Evolutionary conservation across 2,329 filamentous ascomycete species (phyloP).

Genomic region (Ascocoryne sarcoides): DNA sequence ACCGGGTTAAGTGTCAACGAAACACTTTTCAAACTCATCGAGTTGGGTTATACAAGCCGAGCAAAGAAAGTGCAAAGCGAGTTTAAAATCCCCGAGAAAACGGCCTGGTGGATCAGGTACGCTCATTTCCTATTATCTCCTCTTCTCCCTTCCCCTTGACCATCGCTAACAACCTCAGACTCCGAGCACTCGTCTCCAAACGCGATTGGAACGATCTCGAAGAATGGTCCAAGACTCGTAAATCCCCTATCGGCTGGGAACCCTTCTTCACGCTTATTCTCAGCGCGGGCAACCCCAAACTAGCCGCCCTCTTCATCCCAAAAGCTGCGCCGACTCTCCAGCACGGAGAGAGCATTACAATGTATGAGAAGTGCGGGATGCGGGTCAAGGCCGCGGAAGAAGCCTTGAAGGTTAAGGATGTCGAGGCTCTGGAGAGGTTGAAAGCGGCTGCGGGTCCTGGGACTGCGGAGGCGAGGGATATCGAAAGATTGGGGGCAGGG

Average conservation of each 20-base stretch:
- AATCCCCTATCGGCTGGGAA: constrained; percentile 93
- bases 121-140: constrained; percentile 17
- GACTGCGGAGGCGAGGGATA: constrained; percentile 61
- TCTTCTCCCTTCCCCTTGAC: background rate
- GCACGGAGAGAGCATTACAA: constrained; percentile 63
- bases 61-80: constrained; percentile 84
- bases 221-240: constrained; percentile 67
- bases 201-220: constrained; percentile 90
- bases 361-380: constrained; percentile 97
- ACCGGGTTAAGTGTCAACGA: constrained; percentile 82
- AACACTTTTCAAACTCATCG: constrained; percentile 82
- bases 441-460: constrained; percentile 63
- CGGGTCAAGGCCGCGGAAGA: constrained; percentile 84
- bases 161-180: constrained; percentile 34
- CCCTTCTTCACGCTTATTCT: constrained; percentile 89
- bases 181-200: constrained; percentile 81
- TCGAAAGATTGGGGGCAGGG: constrained; percentile 65
- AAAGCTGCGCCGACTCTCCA: constrained; percentile 62
- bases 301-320: constrained; percentile 75
- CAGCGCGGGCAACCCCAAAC: constrained; percentile 78
- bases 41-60: constrained; percentile 71
- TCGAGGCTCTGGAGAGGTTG: constrained; percentile 63
- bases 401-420: constrained; percentile 73
- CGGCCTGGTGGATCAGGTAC: constrained; percentile 73
- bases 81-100: constrained; percentile 88